These are phyloP conservation scores for Aegilops sharonensis DNA, from an alignment of 176 grass and related monocot genomes.

Conservation along the genomic window DNA sequence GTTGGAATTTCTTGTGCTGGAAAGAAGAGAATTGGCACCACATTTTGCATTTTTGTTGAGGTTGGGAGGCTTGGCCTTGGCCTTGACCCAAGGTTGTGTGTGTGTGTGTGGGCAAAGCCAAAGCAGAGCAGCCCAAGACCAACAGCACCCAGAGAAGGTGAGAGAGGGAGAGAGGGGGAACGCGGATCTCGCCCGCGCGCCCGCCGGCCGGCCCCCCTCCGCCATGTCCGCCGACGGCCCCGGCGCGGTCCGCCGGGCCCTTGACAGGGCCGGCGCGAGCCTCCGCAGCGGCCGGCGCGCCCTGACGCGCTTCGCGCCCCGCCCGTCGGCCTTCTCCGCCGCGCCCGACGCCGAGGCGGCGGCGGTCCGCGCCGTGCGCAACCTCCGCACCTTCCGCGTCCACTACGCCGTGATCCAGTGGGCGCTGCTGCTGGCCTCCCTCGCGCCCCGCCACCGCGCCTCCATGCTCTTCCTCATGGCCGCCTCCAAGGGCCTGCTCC, in stretches of 20 bases:
- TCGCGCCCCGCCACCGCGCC: slow-evolving; percentile 42
- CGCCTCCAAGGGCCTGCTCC: slow-evolving; percentile 49
- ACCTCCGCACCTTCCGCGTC: slow-evolving; percentile 50
- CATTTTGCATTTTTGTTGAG: no score
- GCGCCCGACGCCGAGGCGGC: slow-evolving; percentile 53
- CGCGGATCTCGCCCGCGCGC: slow-evolving; percentile 13
- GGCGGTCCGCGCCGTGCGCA: slow-evolving; percentile 58
- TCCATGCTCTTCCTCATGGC: slow-evolving; percentile 75
- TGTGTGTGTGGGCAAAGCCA: no score
- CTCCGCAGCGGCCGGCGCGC: slow-evolving; percentile 28
- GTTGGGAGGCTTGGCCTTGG: no score
- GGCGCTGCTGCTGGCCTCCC: slow-evolving; percentile 47
- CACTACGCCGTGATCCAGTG: slow-evolving; percentile 53
- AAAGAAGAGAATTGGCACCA: no score
- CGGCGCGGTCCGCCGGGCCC: slow-evolving; percentile 42
- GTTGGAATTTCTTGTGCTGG: no score
- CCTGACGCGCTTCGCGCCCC: slow-evolving; percentile 46
- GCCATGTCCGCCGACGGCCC: slow-evolving; percentile 10
- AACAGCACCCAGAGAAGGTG: no score
- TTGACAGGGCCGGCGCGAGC: slow-evolving; percentile 30
- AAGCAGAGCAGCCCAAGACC: no score
- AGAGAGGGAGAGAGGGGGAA: no score
- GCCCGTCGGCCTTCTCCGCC: slow-evolving; percentile 31
- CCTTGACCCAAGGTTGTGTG: no score
- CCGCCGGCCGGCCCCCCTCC: neutral